Evolutionary conservation across 164 flowering plant species (phyloP).

Genomic region (Vitis labrusca): DNA sequence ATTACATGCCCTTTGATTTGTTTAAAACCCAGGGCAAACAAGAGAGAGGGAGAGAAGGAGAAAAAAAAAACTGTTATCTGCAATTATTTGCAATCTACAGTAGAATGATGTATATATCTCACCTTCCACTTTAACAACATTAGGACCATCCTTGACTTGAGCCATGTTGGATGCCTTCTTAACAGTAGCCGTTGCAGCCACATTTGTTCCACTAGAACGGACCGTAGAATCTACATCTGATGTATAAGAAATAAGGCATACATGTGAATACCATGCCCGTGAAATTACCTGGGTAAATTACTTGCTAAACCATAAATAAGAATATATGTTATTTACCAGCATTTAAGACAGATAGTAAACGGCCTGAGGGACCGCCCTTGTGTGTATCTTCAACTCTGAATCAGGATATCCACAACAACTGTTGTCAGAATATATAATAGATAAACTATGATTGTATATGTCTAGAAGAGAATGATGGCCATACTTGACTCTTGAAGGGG

Average conservation of each 20-base stretch:
- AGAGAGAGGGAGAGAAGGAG: background rate
- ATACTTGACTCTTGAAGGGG: constrained; percentile 78
- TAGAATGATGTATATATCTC: background rate
- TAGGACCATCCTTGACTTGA: constrained; percentile 25
- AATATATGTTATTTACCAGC: constrained; percentile 38
- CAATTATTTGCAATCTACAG: background rate
- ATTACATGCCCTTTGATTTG: background rate
- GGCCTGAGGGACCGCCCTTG: constrained; percentile 48
- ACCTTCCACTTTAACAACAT: constrained; percentile 30
- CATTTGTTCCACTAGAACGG: constrained; percentile 10
- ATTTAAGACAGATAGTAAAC: constrained; percentile 43
- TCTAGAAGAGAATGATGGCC: background rate
- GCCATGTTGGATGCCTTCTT: constrained; percentile 22
- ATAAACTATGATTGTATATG: background rate
- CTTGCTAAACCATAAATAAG: background rate
- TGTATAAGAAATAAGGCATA: constrained; percentile 7
- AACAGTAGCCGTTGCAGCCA: constrained; percentile 14
- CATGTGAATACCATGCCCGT: background rate
- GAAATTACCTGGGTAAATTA: background rate
- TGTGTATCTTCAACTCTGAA: constrained; percentile 59
- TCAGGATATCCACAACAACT: constrained; percentile 18
- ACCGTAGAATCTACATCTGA: constrained; percentile 16
- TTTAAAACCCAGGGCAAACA: background rate
- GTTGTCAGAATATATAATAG: background rate
- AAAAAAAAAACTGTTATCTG: background rate